Base-by-base conservation (phyloP, 1,284 basidiomycete species). In the Kwoniella shivajii region DNA sequence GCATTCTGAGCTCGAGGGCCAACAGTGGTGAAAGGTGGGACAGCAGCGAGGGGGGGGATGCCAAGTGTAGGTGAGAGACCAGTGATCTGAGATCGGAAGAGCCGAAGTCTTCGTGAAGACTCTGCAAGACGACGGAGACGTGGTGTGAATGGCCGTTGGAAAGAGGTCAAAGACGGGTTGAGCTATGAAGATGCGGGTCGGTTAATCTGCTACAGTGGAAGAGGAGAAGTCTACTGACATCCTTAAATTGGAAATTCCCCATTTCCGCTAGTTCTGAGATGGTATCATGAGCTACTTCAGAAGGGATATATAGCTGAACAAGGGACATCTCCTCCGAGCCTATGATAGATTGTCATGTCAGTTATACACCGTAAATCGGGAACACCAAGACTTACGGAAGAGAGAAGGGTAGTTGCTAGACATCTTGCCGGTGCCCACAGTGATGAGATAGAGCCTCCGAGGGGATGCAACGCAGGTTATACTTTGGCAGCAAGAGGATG, bases 321-420 rank as follows among this genome's bases (percentile, higher is more conserved):
- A 96, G 84, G 82, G 92, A 95, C 94, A 98, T 97, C 81, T 86
- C 84, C 80, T 94, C 92, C 82, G 92, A 95, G 63, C 88, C 92
- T 94, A 65, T 10, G 10, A 10, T 13, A 27, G 24, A 50, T 13
- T 29, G 37, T 26, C 47, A 34, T 38, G 49, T 64, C 53, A 64
- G 61, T 48, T 26, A 31, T 20, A 13, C 11, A 4, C 31, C 41
- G 24, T 44, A 26, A 31, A 24, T 7, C 18, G 3, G 31, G 6
- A 10, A 14, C 22, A 4, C 1, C 7, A 18, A 7, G 11, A 83
- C 86, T 65, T 74, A 92, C 90, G 88, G 82, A 92, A 88, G 79
- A 90, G 80, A 71, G 86, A 90, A 38, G 90, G 88, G 76, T 90
- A 90, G 37, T 61, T 56, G 39, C 54, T 66, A 50, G 68, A 58